phyloP scores from a whole-genome alignment of 805 yeast species.

The Yarrowia hollandica region DNA sequence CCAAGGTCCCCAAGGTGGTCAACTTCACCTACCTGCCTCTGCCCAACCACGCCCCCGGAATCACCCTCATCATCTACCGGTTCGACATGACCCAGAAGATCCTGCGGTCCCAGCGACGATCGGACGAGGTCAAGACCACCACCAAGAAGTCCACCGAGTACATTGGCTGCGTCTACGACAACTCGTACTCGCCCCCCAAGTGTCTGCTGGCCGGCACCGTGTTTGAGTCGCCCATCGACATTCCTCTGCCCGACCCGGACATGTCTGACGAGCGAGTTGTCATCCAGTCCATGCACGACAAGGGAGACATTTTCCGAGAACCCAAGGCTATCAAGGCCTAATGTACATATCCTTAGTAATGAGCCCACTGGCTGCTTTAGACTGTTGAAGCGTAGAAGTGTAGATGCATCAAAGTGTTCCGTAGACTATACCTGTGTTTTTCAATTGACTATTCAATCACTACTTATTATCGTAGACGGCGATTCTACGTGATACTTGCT shows the following conservation, averaged over 20 bases:
- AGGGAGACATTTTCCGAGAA: slow-evolving; percentile 44
- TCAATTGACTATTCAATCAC: no score
- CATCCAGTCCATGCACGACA: slow-evolving; percentile 41
- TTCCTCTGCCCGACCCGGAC: slow-evolving; percentile 42
- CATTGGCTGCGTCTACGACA: slow-evolving; percentile 60
- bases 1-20: slow-evolving; percentile 68
- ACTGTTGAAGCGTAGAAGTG: no score
- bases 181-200: slow-evolving; percentile 52
- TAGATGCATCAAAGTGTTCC: no score
- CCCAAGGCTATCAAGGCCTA: slow-evolving; percentile 31
- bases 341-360: no score
- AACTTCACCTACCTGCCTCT: slow-evolving; percentile 66
- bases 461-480: no score
- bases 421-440: no score
- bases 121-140: slow-evolving; percentile 48
- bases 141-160: slow-evolving; percentile 62
- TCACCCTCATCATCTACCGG: slow-evolving; percentile 61
- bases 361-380: no score
- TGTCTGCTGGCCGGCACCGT: slow-evolving; percentile 63
- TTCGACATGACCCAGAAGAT: slow-evolving; percentile 64
- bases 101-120: slow-evolving; percentile 49
- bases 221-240: slow-evolving; percentile 52
- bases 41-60: slow-evolving; percentile 55
- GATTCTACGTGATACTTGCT: no score
- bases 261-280: slow-evolving; percentile 33